Percentiles rank a stretch among this genome's conserved stretches.
Conservation (phyloP, 2,329 filamentous ascomycete species). For the Botrytis tulipae region DNA sequence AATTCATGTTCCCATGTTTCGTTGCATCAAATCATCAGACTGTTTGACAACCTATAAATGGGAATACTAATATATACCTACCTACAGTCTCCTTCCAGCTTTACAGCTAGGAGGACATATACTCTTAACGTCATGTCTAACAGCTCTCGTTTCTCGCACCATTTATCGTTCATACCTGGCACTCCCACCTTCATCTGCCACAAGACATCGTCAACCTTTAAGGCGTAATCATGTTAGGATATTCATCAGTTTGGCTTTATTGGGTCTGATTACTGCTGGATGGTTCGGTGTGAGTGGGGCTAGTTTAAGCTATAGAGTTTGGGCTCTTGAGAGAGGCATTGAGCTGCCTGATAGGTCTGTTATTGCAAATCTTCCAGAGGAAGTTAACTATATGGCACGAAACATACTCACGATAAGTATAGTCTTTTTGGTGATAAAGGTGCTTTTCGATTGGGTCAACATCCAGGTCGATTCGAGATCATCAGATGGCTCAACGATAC, state of each 20-base stretch:
- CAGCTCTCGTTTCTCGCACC: constrained; percentile 28
- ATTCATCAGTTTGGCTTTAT: constrained; percentile 46
- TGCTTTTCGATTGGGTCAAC: constrained; percentile 34
- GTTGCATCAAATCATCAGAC: constrained; percentile 5
- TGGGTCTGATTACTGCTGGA: constrained; percentile 46
- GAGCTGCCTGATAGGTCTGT: constrained; percentile 42
- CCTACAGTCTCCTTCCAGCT: constrained; percentile 24
- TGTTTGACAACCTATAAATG: background rate
- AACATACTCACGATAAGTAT: constrained; percentile 24
- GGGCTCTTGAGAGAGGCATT: constrained; percentile 46
- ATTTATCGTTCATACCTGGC: constrained; percentile 36
- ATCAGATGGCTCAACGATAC: constrained; percentile 36
- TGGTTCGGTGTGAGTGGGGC: constrained; percentile 47
- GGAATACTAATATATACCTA: constrained; percentile 9
- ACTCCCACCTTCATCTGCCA: constrained; percentile 41
- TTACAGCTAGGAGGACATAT: constrained; percentile 26
- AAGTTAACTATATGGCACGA: background rate
- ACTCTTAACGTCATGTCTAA: constrained; percentile 27
- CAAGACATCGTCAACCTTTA: constrained; percentile 37
- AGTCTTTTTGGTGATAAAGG: constrained; percentile 38
- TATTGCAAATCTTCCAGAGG: constrained; percentile 8
- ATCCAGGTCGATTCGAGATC: constrained; percentile 36
- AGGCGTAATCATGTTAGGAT: constrained; percentile 37
- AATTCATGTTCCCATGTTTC: background rate
- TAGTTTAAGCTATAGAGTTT: constrained; percentile 49